Base-by-base conservation (phyloP, 805 yeast species). In the Starmerella tilneyi region DNA sequence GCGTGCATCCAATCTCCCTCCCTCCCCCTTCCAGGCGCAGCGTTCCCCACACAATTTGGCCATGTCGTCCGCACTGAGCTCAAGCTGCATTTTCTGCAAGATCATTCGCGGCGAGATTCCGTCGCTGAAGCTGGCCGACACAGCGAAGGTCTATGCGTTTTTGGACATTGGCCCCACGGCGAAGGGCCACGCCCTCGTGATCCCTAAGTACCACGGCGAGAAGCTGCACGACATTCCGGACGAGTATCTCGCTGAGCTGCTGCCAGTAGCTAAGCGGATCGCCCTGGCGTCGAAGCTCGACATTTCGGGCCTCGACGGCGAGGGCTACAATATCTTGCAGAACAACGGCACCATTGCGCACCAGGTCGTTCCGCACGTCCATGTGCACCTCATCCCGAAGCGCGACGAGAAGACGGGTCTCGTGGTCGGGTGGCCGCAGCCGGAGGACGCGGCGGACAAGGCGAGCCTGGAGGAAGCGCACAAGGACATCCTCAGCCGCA, bases 91-190 rank as follows among this genome's bases (percentile, higher is more conserved):
- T 57, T 89, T 89, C 61, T 89, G 97, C 71, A 85, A 88, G 59
- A 89, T 89, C 64, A 79, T 89, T 68, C 85, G 85, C 61, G 86
- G 96, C 45, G 96, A 92, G 57, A 92, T 89, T 59, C 98, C 98
- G 27, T 83, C 94, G 2, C 77, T 84, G 70, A 92, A 89, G 63
- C 67, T 89, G 51, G 72, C 82, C 58, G 98, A 89, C 64, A 84
- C 96, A n/a, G 71, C 80, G 48, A 71, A 74, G 56, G 66, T 84
- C n/a, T 59, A 60, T 43, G 84, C 97, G 0, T 92, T 89, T 63
- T 70, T 92, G 57, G 98, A 89, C 59, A 88, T 89, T 59, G 92
- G 85, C 56, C 97, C 98, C 51, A 83, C 89, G 15, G 70, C 94
- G 9, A 75, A 76, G 57, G 96, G 94, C 22, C 98, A 89, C 62